Evolutionary conservation across 164 flowering plant species (phyloP), one percentile per base, ranked within the genome.

Genomic region (Amborella trichopoda): DNA sequence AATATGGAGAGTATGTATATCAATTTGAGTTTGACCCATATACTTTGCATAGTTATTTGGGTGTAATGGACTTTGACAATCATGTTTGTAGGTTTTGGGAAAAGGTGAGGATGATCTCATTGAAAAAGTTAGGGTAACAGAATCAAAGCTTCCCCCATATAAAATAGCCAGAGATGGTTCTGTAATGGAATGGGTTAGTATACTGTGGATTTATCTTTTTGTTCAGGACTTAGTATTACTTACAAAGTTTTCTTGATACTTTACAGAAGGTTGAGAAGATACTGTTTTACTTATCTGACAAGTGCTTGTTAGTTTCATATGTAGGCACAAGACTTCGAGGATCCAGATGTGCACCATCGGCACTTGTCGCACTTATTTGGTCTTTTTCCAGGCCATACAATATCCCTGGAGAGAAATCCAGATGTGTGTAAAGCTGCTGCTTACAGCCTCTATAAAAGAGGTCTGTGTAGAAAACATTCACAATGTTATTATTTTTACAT

Each of bases 351-450:
- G 19, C 83, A 75, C 50, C 95, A 89, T 56, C 75, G 97, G 33
- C 97, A 89, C 68, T 37, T 89, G 18, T 89, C 97, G 5, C 97
- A 84, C 60, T 68, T 89, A 18, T 89, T 84, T 74, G 97, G 97
- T 40, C 68, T 89, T 27, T 89, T 62, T 58, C 97, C 97, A 0
- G 97, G 97, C 6, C 95, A 89, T 58, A 74, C 84, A 48, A 82
- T 89, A 33, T 77, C 76, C 27, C 38, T 67, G 10, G 83, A 84
- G 55, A 71, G 70, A 48, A 76, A 71, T 54, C 93, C 95, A 26
- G 83, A 80, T 48, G 77, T 89, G 13, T 73, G 80, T 62, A 80
- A 78, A 78, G 97, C 97, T 58, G 90, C 80, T 44, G 77, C 71
- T 10, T 43, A 70, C 56, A 75, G 81, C n/a, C 84, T 89, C 25